phyloP scores from a whole-genome alignment of 176 grass and related monocot species.

The Paspalum notatum region DNA sequence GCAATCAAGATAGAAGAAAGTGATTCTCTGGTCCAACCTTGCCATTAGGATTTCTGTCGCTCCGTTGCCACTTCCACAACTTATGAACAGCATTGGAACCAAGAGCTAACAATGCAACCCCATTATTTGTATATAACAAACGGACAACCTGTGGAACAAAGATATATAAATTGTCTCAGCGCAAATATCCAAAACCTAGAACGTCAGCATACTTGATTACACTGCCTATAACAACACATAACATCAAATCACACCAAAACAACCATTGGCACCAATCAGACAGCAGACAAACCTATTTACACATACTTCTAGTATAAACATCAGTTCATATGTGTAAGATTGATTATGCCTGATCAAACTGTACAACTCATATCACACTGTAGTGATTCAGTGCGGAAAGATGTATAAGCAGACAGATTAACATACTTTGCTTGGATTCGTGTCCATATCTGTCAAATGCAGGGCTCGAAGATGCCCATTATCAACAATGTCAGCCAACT shows the following conservation, averaged over 20 bases:
- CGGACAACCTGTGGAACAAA: conserved; percentile 75
- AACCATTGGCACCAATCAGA: conserved; percentile 15
- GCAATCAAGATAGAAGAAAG: conserved; percentile 19
- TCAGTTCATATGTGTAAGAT: neutral
- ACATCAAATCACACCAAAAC: neutral
- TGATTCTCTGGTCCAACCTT: conserved; percentile 61
- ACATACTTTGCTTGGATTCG: conserved; percentile 75
- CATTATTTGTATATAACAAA: conserved; percentile 90
- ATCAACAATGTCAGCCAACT: conserved; percentile 81
- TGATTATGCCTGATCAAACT: conserved; percentile 25
- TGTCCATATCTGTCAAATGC: conserved; percentile 69
- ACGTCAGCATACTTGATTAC: conserved; percentile 10
- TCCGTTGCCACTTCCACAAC: conserved; percentile 95
- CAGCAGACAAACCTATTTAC: neutral
- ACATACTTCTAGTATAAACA: conserved; percentile 8
- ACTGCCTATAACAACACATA: neutral
- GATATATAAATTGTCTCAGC: conserved; percentile 16
- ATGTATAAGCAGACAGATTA: neutral
- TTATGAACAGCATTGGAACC: conserved; percentile 97
- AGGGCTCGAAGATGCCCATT: conserved; percentile 79
- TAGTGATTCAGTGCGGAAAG: neutral
- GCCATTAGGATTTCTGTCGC: conserved; percentile 88
- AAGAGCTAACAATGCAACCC: conserved; percentile 81
- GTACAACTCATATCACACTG: conserved; percentile 12
- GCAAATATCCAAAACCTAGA: conserved; percentile 4